These are phyloP conservation scores for Quillaja saponaria DNA, from an alignment of 306 rosid species.

Conservation along the genomic window DNA sequence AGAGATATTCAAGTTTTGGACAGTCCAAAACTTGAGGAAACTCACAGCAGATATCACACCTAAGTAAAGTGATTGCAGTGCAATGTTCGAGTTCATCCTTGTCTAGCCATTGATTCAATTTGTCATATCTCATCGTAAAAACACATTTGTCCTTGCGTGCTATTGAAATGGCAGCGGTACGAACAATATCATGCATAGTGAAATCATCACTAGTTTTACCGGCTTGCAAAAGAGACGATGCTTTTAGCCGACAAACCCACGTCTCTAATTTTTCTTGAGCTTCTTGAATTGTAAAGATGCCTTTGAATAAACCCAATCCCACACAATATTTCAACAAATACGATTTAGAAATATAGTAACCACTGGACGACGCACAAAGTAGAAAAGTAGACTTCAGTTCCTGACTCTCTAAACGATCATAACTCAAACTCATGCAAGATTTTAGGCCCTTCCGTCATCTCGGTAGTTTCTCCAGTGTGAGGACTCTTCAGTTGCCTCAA, in stretches of 20 bases:
- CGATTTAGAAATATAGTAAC: too few species aligned
- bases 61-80: background rate
- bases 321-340: conserved; percentile 11
- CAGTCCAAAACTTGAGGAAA: background rate
- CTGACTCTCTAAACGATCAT: background rate
- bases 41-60: background rate
- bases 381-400: background rate
- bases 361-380: background rate
- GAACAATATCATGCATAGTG: conserved; percentile 36
- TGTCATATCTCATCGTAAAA: background rate
- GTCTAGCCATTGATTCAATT: background rate
- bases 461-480: background rate
- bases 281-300: background rate
- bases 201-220: background rate
- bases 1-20: background rate
- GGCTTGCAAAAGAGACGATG: conserved; percentile 16
- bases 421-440: background rate
- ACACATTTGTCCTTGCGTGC: conserved; percentile 7
- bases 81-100: background rate
- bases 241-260: conserved; percentile 1
- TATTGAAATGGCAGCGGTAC: conserved; percentile 27
- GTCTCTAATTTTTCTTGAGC: conserved; percentile 1
- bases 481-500: background rate
- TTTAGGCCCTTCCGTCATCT: background rate
- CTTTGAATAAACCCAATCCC: conserved; percentile 6